Evolutionary conservation across 352 stramenopile species (phyloP), one percentile per base, ranked within the genome.

Genomic region (Peronospora destructor): DNA sequence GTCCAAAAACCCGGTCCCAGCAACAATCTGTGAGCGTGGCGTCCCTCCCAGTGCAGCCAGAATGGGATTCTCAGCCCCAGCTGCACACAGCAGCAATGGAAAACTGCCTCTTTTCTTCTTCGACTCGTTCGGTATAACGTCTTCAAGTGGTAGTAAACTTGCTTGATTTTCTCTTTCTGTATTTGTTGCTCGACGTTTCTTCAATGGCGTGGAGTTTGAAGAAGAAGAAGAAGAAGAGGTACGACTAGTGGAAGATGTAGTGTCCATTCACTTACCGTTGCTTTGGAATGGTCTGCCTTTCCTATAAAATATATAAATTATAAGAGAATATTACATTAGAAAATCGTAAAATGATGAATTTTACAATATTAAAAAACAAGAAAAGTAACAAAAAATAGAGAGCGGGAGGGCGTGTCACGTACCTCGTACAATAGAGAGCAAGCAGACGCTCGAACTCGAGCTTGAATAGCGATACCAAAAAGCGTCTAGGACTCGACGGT

Each of bases 1-100:
- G 30, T 84, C 73, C 2, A 7, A 36, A 35, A 56, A 68, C 41
- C 28, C 53, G 38, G 29, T 41, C 26, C 34, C 35, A 1, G 25
- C 41, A 6, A 53, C 51, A 7, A 53, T 53, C 10, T 66, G 43
- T 8, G 59, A 62, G 26, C 71, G 65, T 25, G 73, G 75, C 6
- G 78, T 87, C 26, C 75, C 73, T 26, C 78, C 78, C 13, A 89
- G 40, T 10, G 75, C 78, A 4, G 61, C 62, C 9, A 89, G 60
- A 32, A 87, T 68, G 39, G 75, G 78, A 49, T 89, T 89, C 36
- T 89, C 69, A 4, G 34, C 49, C 39, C 21, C 54, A 10, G 53
- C 37, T 5, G 53, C 26, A n/a, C 61, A 64, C 19, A 66, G 46
- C 19, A 71, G 53, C 34, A 61, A 43, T 19, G 53, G 56, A 1